These are phyloP conservation scores for Emydomyces testavorans DNA, from an alignment of 2,329 filamentous ascomycete species.

Conservation along the genomic window DNA sequence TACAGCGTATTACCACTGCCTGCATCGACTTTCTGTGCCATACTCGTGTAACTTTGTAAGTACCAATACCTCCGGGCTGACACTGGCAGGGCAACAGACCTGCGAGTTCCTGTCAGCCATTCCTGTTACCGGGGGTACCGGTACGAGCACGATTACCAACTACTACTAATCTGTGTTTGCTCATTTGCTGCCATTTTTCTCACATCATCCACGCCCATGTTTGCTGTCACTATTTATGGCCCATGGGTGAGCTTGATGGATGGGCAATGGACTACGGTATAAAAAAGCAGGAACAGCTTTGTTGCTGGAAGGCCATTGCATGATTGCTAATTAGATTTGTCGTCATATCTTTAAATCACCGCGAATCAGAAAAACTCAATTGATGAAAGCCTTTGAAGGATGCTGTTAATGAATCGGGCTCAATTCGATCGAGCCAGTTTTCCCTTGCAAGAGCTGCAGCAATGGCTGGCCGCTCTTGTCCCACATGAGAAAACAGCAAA, in stretches of 20 bases:
- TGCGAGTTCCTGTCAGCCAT: not conserved
- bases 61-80: constrained; percentile 3
- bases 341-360: not conserved
- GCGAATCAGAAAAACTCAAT: not conserved
- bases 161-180: constrained; percentile 3
- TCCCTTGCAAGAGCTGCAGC: no score
- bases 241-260: no score
- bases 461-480: no score
- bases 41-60: no score
- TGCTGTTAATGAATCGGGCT: not conserved
- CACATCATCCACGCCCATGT: no score
- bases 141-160: constrained; percentile 2
- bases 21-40: no score
- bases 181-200: constrained; percentile 2
- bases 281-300: not conserved
- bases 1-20: constrained; percentile 7
- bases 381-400: not conserved
- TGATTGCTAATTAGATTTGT: not conserved
- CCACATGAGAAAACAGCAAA: no score
- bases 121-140: constrained; percentile 1
- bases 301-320: not conserved
- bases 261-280: not conserved
- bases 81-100: constrained; percentile 6
- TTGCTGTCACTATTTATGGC: no score
- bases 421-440: not conserved